A percentile compares a stretch with the other conserved stretches of the same genome.
Evolutionary conservation across 2,329 filamentous ascomycete species (phyloP).

Genomic region (Paramyrothecium sp.): DNA sequence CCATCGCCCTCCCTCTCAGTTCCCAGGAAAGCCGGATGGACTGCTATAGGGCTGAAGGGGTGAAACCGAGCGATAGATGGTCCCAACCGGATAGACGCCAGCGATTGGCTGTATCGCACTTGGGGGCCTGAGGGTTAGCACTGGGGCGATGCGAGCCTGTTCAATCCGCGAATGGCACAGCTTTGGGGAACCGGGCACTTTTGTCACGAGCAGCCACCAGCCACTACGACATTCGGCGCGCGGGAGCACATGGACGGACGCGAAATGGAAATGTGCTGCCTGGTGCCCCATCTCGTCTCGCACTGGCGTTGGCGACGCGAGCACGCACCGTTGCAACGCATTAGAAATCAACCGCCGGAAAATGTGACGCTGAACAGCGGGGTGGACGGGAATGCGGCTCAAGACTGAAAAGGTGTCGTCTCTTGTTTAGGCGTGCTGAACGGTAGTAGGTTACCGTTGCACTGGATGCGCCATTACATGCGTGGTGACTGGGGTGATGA

Average conservation of each 20-base stretch:
- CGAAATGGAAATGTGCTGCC: background rate
- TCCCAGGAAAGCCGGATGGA: background rate
- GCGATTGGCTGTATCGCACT: background rate
- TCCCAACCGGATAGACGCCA: too few relatives aligned
- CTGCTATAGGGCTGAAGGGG: background rate
- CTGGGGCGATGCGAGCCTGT: background rate
- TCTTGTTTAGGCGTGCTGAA: background rate
- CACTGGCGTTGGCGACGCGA: too few relatives aligned
- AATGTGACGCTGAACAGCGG: too few relatives aligned
- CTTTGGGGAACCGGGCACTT: background rate
- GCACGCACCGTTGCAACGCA: too few relatives aligned
- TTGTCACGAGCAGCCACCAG: background rate
- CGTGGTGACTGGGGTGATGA: background rate
- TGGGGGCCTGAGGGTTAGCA: background rate
- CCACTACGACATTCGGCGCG: background rate
- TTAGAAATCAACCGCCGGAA: background rate
- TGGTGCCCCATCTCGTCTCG: too few relatives aligned
- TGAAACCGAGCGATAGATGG: background rate
- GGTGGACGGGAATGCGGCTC: background rate
- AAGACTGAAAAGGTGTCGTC: background rate
- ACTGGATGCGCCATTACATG: background rate
- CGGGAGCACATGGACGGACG: background rate
- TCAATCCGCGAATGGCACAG: background rate
- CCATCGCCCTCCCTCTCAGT: background rate
- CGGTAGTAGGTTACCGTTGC: background rate